These are phyloP conservation scores for Exophiala oligosperma DNA, from an alignment of 2,329 filamentous ascomycete genomes.

Conservation along the genomic window DNA sequence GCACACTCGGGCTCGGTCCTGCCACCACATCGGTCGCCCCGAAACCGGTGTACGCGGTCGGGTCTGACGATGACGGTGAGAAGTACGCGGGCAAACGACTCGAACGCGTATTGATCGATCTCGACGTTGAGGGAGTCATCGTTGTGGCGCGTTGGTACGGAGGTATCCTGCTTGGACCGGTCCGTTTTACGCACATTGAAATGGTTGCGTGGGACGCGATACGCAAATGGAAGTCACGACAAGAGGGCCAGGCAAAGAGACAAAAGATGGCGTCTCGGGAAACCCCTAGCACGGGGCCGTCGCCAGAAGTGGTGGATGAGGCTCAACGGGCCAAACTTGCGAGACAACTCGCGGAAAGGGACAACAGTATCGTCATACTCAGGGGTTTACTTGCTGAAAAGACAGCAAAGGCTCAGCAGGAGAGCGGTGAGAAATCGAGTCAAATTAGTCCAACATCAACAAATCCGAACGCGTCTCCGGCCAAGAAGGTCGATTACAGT, in stretches of 20 bases:
- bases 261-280: conserved; percentile 25
- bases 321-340: conserved; percentile 37
- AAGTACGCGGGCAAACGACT: conserved; percentile 52
- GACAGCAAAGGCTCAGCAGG: conserved; percentile 24
- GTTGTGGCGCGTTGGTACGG: conserved; percentile 59
- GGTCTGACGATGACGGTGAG: conserved; percentile 56
- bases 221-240: conserved; percentile 36
- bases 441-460: background rate
- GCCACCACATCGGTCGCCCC: conserved; percentile 15
- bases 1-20: conserved; percentile 35
- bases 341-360: conserved; percentile 46
- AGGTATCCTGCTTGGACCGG: conserved; percentile 53
- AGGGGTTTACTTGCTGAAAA: conserved; percentile 47
- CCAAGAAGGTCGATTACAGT: conserved; percentile 41
- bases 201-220: conserved; percentile 50
- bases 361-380: conserved; percentile 50
- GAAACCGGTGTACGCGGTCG: conserved; percentile 42
- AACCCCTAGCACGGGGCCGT: no score
- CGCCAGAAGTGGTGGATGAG: conserved; percentile 36
- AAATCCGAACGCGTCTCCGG: conserved; percentile 22
- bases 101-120: conserved; percentile 47
- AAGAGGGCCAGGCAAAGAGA: conserved; percentile 34
- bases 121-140: conserved; percentile 46
- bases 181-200: conserved; percentile 55
- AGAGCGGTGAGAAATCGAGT: background rate